phyloP scores from a whole-genome alignment of 106 monocot genomes.

The Cymbidium sinense region DNA sequence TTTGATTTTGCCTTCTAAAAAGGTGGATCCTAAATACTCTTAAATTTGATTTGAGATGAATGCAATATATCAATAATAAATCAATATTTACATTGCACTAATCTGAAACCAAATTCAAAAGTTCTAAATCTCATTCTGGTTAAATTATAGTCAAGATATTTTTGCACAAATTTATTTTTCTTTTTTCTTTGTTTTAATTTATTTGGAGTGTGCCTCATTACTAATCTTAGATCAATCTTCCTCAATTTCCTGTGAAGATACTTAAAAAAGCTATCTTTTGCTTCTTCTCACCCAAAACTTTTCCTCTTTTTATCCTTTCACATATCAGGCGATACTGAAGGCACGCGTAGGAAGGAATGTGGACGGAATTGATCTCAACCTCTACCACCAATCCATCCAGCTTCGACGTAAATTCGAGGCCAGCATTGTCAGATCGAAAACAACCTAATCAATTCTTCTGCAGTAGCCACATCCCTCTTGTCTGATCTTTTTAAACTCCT shows the following conservation, averaged over 20 bases:
- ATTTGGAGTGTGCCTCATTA: too few species aligned
- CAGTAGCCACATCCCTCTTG: background rate
- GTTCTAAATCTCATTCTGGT: too few species aligned
- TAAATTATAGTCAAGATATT: too few species aligned
- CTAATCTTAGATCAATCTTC: too few species aligned
- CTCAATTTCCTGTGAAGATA: background rate
- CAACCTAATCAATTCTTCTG: constrained; percentile 1
- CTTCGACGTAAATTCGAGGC: constrained; percentile 61
- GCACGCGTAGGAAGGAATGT: constrained; percentile 86
- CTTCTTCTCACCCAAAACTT: background rate
- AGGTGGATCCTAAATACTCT: too few species aligned
- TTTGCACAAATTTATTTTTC: too few species aligned
- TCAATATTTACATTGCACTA: too few species aligned
- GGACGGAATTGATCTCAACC: constrained; percentile 80
- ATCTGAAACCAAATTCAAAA: too few species aligned
- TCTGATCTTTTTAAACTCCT: background rate
- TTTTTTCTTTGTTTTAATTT: too few species aligned
- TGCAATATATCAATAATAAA: too few species aligned
- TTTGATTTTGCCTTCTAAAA: too few species aligned
- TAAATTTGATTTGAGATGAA: too few species aligned
- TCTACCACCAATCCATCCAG: constrained; percentile 71
- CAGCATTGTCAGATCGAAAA: constrained; percentile 19
- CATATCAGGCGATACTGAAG: constrained; percentile 43
- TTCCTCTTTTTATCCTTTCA: constrained; percentile 3
- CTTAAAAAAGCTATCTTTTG: background rate